Evolutionary conservation across 495 filamentous ascomycete genomes (phyloP).

Genomic region (Sabuloglossum arenarium): DNA sequence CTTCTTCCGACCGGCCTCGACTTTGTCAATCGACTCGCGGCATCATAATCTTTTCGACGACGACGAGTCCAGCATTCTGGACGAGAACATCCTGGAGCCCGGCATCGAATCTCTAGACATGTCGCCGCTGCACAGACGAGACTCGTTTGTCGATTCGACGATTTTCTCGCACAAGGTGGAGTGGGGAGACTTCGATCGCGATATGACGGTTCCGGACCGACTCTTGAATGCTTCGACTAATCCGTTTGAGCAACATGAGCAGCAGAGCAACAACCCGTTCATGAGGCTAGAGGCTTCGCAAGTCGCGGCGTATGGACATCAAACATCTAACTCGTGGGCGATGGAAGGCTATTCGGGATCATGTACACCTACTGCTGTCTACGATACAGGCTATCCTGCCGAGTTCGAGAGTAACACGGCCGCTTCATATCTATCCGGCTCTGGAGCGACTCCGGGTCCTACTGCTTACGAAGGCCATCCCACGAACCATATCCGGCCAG

Average conservation of each 20-base stretch:
- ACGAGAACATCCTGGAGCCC: slow-evolving; percentile 66
- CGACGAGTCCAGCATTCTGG: slow-evolving; percentile 62
- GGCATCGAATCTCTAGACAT: slow-evolving; percentile 46
- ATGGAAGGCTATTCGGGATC: slow-evolving; percentile 3
- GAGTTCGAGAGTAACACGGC: slow-evolving; percentile 3
- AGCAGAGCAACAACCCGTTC: slow-evolving; percentile 28
- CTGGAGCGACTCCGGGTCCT: neutral
- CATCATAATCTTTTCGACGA: slow-evolving; percentile 48
- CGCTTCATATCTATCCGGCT: neutral
- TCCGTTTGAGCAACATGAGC: slow-evolving; percentile 8
- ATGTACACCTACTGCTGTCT: slow-evolving; percentile 5
- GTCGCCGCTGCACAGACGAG: slow-evolving; percentile 42
- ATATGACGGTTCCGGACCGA: slow-evolving; percentile 12
- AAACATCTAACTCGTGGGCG: slow-evolving; percentile 9
- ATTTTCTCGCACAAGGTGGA: slow-evolving; percentile 51
- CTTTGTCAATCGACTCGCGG: slow-evolving; percentile 36
- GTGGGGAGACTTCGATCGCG: slow-evolving; percentile 51
- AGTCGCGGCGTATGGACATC: slow-evolving; percentile 22
- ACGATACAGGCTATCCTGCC: slow-evolving; percentile 2
- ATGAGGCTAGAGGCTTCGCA: slow-evolving; percentile 23
- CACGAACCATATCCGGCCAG: neutral
- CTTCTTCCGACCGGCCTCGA: slow-evolving; percentile 38
- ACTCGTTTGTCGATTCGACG: slow-evolving; percentile 47
- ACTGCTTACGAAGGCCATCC: neutral
- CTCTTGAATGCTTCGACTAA: slow-evolving; percentile 3